Conservation (phyloP, 2,329 filamentous ascomycete species). For the Pezicula rhizophila region DNA sequence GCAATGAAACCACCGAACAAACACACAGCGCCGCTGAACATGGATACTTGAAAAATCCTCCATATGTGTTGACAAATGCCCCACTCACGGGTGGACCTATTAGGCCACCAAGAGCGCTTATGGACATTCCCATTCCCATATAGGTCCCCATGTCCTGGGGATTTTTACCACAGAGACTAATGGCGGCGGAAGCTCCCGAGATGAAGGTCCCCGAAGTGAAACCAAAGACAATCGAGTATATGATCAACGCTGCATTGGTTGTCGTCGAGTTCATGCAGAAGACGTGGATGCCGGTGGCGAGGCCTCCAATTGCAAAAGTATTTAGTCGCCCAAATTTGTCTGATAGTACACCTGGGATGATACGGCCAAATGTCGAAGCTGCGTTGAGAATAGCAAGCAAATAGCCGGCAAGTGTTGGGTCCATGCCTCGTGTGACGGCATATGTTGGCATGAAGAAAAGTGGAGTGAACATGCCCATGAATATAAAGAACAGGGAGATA, state of each 20-base stretch:
- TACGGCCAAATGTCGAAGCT: conserved; percentile 43
- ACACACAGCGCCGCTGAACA: conserved; percentile 29
- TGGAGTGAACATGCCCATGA: conserved; percentile 45
- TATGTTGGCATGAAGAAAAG: conserved; percentile 38
- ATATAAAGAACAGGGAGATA: conserved; percentile 34
- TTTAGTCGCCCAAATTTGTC: conserved; percentile 47
- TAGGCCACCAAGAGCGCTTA: conserved; percentile 38
- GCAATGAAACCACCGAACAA: conserved; percentile 30
- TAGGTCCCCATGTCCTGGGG: conserved; percentile 50
- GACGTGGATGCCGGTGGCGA: conserved; percentile 5
- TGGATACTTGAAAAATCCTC: conserved; percentile 30
- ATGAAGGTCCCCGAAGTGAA: conserved; percentile 78
- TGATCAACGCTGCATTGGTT: conserved; percentile 54
- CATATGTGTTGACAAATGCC: conserved; percentile 35
- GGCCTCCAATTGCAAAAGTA: conserved; percentile 28
- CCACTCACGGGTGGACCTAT: conserved; percentile 43
- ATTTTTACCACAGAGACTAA: conserved; percentile 38
- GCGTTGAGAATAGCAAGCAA: conserved; percentile 47
- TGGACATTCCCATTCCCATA: conserved; percentile 43
- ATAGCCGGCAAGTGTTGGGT: conserved; percentile 38
- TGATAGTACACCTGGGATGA: conserved; percentile 43
- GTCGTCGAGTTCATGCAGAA: conserved; percentile 39
- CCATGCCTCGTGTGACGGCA: conserved; percentile 40
- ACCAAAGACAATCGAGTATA: conserved; percentile 72
- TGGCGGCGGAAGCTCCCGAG: conserved; percentile 34